phyloP scores from a whole-genome alignment of 345 rosid species.

The Pugionium dolabratum region DNA sequence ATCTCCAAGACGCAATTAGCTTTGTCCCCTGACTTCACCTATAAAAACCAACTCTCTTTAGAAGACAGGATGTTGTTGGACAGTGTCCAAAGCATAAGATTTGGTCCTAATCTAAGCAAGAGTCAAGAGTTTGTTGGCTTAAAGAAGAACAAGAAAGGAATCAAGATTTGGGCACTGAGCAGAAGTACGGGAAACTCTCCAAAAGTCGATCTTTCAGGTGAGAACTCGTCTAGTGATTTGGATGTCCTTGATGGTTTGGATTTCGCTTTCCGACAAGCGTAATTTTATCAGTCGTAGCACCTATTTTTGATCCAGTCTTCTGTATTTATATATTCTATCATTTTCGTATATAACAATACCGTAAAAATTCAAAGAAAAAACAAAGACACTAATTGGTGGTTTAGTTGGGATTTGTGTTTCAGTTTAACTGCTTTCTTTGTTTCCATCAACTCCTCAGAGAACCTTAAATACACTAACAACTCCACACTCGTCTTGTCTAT shows the following conservation, averaged over 20 bases:
- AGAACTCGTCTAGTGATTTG: conserved; percentile 38
- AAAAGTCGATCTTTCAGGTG: conserved; percentile 27
- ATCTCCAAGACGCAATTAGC: conserved; percentile 45
- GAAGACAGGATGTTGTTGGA: conserved; percentile 67
- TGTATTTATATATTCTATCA: conserved; percentile 24
- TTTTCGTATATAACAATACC: conserved; percentile 33
- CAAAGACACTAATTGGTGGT: conserved; percentile 30
- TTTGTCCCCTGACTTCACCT: conserved; percentile 36
- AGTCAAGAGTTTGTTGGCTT: conserved; percentile 62
- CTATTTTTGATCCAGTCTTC: conserved; percentile 23
- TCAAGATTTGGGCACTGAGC: conserved; percentile 49
- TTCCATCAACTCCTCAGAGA: conserved; percentile 37
- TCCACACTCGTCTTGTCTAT: conserved; percentile 21
- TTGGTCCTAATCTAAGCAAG: conserved; percentile 67
- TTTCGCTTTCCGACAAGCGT: conserved; percentile 24
- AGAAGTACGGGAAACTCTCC: conserved; percentile 79
- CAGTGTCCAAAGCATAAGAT: conserved; percentile 46
- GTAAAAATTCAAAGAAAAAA: conserved; percentile 24
- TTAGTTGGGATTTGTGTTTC: conserved; percentile 36
- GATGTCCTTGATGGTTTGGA: conserved; percentile 63
- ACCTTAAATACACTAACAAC: conserved; percentile 29
- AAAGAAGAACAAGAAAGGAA: conserved; percentile 42
- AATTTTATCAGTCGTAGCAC: not conserved
- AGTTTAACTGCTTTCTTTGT: conserved; percentile 36
- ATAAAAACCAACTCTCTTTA: conserved; percentile 49